phyloP scores from a whole-genome alignment of 2,329 filamentous ascomycete species.

The Talaromyces piceae region DNA sequence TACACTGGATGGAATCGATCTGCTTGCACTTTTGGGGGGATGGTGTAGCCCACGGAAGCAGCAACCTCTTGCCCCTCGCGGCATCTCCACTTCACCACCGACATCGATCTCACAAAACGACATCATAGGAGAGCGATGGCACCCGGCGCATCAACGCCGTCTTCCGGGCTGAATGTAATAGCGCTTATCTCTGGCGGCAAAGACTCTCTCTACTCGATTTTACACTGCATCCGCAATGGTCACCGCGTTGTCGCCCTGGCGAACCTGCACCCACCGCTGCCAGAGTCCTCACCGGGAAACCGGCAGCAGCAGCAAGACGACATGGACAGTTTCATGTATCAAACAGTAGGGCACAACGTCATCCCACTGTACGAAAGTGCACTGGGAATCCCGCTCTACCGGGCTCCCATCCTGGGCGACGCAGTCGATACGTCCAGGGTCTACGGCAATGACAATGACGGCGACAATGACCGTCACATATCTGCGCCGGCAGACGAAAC shows the following conservation, averaged over 20 bases:
- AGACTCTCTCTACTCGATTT: constrained; percentile 87
- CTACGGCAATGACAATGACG: constrained; percentile 47
- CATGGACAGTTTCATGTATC: constrained; percentile 98
- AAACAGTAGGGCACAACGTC: constrained; percentile 84
- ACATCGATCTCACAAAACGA: constrained; percentile 21
- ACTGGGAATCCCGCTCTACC: constrained; percentile 75
- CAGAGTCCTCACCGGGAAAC: constrained; percentile 2
- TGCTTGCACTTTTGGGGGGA: too few relatives aligned
- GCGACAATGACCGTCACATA: too few relatives aligned
- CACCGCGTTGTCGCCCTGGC: constrained; percentile 81
- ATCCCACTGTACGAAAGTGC: constrained; percentile 78
- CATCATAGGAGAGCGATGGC: too few relatives aligned
- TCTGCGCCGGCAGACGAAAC: constrained; percentile 40
- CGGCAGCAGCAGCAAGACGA: constrained; percentile 23
- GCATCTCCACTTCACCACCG: neutral
- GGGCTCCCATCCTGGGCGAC: constrained; percentile 64
- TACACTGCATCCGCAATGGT: constrained; percentile 82
- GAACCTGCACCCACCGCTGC: constrained; percentile 64
- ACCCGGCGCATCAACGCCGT: too few relatives aligned
- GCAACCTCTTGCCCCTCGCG: too few relatives aligned
- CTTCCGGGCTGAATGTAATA: constrained; percentile 59
- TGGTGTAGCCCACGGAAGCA: too few relatives aligned
- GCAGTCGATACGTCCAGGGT: constrained; percentile 65
- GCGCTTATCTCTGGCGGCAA: constrained; percentile 93
- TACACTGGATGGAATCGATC: too few relatives aligned